Percentiles rank a stretch among this genome's conserved stretches.
These are phyloP conservation scores for Ascochyta lentis DNA, from an alignment of 2,329 filamentous ascomycete species.

Conservation along the genomic window DNA sequence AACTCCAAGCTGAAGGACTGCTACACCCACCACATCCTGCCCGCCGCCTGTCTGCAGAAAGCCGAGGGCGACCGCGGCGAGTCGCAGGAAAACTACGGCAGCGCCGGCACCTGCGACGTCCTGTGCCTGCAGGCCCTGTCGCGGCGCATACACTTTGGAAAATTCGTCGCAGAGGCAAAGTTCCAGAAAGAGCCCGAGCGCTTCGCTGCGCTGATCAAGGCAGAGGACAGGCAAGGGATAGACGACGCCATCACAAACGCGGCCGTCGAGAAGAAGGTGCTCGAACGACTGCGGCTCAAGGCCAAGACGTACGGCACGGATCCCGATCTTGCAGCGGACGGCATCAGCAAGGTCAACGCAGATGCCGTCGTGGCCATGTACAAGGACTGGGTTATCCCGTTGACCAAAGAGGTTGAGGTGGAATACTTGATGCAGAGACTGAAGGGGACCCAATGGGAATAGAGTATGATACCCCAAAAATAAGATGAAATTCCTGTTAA, in stretches of 20 bases:
- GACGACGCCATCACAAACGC: constrained; percentile 89
- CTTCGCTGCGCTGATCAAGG: constrained; percentile 83
- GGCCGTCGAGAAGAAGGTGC: constrained; percentile 87
- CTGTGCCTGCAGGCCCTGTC: constrained; percentile 87
- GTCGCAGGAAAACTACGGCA: constrained; percentile 93
- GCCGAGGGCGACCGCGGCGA: constrained; percentile 82
- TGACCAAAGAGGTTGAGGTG: constrained; percentile 98
- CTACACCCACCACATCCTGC: constrained; percentile 84
- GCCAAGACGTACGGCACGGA: constrained; percentile 93
- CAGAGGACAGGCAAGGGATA: constrained; percentile 79
- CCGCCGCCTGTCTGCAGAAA: constrained; percentile 79
- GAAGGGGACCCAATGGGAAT: constrained; percentile 61
- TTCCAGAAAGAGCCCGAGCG: constrained; percentile 81
- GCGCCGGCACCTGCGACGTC: constrained; percentile 89
- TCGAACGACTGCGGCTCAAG: constrained; percentile 86
- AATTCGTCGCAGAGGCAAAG: constrained; percentile 97
- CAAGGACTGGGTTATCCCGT: constrained; percentile 84
- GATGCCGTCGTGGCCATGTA: constrained; percentile 66
- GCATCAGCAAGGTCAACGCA: constrained; percentile 83
- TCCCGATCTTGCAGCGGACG: constrained; percentile 68
- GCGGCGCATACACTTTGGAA: constrained; percentile 93
- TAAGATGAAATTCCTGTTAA: no score
- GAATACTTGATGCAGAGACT: constrained; percentile 97
- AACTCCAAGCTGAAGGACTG: constrained; percentile 85
- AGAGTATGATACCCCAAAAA: constrained; percentile 3